These are phyloP conservation scores for Dictyostelium citrinum DNA, from an alignment of 78 protist species.

Conservation along the genomic window DNA sequence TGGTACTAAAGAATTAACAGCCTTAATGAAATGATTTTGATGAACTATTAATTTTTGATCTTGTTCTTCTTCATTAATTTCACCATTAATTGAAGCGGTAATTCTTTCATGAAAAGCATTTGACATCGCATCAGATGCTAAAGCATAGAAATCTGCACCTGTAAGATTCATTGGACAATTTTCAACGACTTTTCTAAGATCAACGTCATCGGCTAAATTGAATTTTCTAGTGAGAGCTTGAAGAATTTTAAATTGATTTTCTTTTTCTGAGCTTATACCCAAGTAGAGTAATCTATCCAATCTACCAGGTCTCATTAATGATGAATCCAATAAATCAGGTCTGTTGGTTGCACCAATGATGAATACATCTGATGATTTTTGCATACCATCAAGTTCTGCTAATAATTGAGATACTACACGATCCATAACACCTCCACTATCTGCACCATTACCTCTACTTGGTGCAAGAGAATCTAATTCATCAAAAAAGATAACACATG, in stretches of 20 bases:
- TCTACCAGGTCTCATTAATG: conserved; percentile 97
- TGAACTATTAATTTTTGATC: conserved; percentile 32
- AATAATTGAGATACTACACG: conserved; percentile 91
- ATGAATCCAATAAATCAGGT: conserved; percentile 96
- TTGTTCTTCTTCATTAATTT: neutral
- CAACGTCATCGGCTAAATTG: conserved; percentile 45
- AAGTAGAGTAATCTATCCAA: conserved; percentile 81
- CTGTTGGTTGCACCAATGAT: conserved; percentile 99
- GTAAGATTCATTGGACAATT: conserved; percentile 74
- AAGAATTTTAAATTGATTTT: conserved; percentile 37
- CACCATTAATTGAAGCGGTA: neutral
- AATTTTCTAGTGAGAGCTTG: conserved; percentile 81
- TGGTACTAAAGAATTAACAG: conserved; percentile 54
- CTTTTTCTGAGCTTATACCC: conserved; percentile 69
- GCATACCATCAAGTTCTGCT: conserved; percentile 92
- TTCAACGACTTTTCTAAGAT: conserved; percentile 26
- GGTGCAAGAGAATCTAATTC: conserved; percentile 95
- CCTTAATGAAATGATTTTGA: conserved; percentile 62
- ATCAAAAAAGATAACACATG: conserved; percentile 96
- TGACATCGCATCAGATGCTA: conserved; percentile 72
- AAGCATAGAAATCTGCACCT: conserved; percentile 84
- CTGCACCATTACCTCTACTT: conserved; percentile 80
- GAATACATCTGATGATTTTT: conserved; percentile 81
- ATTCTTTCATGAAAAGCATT: conserved; percentile 70
- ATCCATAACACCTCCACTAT: conserved; percentile 88